These are phyloP conservation scores for Penstemon newberryi DNA, from an alignment of 257 asterid genomes.

Conservation along the genomic window DNA sequence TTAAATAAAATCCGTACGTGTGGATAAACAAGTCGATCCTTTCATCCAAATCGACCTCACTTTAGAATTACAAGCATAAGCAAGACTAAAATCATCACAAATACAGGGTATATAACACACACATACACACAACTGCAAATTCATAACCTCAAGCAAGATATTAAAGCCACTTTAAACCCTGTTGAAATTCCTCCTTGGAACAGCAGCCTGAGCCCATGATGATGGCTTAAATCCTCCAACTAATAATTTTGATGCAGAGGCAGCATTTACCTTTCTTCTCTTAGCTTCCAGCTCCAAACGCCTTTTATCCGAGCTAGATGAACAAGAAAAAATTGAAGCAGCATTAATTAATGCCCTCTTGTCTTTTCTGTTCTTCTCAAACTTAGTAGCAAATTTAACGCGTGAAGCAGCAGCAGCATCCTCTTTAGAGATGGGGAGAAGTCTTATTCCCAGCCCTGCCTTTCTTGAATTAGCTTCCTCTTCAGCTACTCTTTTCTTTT, in stretches of 20 bases:
- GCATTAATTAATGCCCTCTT: slow-evolving; percentile 75
- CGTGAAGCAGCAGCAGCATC: slow-evolving; percentile 67
- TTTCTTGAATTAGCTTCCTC: slow-evolving; percentile 74
- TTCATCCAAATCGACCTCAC: too few species aligned
- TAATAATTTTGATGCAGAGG: slow-evolving; percentile 61
- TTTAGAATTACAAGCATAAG: too few species aligned
- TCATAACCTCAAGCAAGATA: too few species aligned
- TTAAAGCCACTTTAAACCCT: slow-evolving; percentile 15
- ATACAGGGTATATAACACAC: too few species aligned
- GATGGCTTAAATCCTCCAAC: slow-evolving; percentile 78
- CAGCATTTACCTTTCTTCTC: slow-evolving; percentile 73
- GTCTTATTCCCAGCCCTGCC: slow-evolving; percentile 74
- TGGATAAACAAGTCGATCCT: too few species aligned
- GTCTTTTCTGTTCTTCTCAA: slow-evolving; percentile 67
- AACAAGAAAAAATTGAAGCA: slow-evolving; percentile 75
- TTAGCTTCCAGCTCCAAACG: slow-evolving; percentile 71
- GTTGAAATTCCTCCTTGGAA: slow-evolving; percentile 28
- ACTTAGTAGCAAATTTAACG: slow-evolving; percentile 60
- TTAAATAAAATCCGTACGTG: too few species aligned
- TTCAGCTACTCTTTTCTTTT: slow-evolving; percentile 87
- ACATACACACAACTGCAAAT: too few species aligned
- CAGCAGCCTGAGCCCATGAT: slow-evolving; percentile 48
- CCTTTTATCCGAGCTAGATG: slow-evolving; percentile 44
- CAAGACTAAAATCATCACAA: too few species aligned
- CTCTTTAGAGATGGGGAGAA: slow-evolving; percentile 74